These are phyloP conservation scores for Phytophthora syringae DNA, from an alignment of 352 stramenopile species.

Conservation along the genomic window DNA sequence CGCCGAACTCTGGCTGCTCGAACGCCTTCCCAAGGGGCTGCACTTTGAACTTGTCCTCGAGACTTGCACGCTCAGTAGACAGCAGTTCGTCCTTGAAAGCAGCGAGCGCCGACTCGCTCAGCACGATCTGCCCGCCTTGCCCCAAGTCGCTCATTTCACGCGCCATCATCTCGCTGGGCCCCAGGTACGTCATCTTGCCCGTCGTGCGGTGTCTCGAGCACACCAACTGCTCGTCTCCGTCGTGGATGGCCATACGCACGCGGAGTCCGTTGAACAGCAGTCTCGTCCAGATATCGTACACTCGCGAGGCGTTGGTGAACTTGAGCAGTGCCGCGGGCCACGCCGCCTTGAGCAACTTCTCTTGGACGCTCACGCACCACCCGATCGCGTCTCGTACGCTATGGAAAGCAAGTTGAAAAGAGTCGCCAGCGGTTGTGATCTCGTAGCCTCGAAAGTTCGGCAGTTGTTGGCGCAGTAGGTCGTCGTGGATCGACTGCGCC, in stretches of 20 bases:
- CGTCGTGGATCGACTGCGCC: slow-evolving; percentile 77
- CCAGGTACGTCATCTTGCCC: slow-evolving; percentile 80
- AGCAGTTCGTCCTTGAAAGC: slow-evolving; percentile 53
- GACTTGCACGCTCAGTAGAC: background rate
- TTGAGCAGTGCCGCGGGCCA: slow-evolving; percentile 64
- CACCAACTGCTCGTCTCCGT: slow-evolving; percentile 67
- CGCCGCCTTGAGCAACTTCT: slow-evolving; percentile 62
- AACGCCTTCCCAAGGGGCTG: slow-evolving; percentile 35
- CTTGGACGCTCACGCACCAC: slow-evolving; percentile 71
- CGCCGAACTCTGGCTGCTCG: slow-evolving; percentile 44
- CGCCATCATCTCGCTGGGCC: slow-evolving; percentile 69
- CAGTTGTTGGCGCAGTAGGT: slow-evolving; percentile 64
- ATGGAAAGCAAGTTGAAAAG: slow-evolving; percentile 86
- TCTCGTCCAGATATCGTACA: slow-evolving; percentile 64
- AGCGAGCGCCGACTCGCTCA: slow-evolving; percentile 58
- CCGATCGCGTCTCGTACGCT: slow-evolving; percentile 63
- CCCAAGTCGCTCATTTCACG: slow-evolving; percentile 73
- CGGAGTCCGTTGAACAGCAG: slow-evolving; percentile 74
- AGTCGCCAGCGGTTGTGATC: slow-evolving; percentile 79
- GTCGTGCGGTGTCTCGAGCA: slow-evolving; percentile 75
- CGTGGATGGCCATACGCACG: slow-evolving; percentile 83
- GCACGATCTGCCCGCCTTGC: slow-evolving; percentile 71
- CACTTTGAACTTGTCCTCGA: slow-evolving; percentile 41
- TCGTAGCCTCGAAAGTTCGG: slow-evolving; percentile 73
- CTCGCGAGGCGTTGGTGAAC: slow-evolving; percentile 42